These are phyloP conservation scores for Fusarium piperis DNA, from an alignment of 2,329 filamentous ascomycete species.

Conservation along the genomic window DNA sequence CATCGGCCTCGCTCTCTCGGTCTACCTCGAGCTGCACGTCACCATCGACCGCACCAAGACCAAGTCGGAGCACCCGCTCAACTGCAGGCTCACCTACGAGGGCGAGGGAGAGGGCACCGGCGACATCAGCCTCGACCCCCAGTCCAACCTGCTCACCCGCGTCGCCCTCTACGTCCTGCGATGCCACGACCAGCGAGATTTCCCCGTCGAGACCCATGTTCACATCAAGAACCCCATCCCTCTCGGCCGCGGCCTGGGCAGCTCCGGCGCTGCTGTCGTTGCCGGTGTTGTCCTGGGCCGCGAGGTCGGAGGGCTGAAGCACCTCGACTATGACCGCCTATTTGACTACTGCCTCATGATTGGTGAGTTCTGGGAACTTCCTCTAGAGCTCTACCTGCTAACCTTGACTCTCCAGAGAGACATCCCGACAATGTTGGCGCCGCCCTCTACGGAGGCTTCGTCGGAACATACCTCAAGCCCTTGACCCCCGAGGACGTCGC, in stretches of 20 bases:
- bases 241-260: conserved; percentile 90
- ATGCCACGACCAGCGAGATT: conserved; percentile 87
- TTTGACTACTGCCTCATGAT: conserved; percentile 99
- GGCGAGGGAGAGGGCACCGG: conserved; percentile 76
- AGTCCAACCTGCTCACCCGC: conserved; percentile 91
- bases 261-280: conserved; percentile 93
- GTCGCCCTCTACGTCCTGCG: conserved; percentile 94
- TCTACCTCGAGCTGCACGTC: conserved; percentile 91
- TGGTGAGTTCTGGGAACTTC: conserved; percentile 58
- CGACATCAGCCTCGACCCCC: conserved; percentile 83
- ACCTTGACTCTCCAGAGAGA: conserved; percentile 64
- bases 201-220: conserved; percentile 87
- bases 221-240: conserved; percentile 97
- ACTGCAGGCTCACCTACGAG: conserved; percentile 92
- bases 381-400: conserved; percentile 6
- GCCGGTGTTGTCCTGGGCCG: conserved; percentile 94
- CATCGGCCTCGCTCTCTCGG: conserved; percentile 91
- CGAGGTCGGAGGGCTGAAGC: conserved; percentile 81
- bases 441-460: conserved; percentile 93
- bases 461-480: conserved; percentile 95
- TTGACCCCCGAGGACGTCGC: conserved; percentile 88
- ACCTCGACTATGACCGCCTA: conserved; percentile 80
- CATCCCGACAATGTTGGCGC: conserved; percentile 96
- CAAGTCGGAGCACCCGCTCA: conserved; percentile 71
- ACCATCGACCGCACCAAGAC: conserved; percentile 71